A percentile compares a stretch with the other conserved stretches of the same genome.
These are phyloP conservation scores for Hortaea werneckii DNA, from an alignment of 2,329 filamentous ascomycete genomes.

Conservation along the genomic window DNA sequence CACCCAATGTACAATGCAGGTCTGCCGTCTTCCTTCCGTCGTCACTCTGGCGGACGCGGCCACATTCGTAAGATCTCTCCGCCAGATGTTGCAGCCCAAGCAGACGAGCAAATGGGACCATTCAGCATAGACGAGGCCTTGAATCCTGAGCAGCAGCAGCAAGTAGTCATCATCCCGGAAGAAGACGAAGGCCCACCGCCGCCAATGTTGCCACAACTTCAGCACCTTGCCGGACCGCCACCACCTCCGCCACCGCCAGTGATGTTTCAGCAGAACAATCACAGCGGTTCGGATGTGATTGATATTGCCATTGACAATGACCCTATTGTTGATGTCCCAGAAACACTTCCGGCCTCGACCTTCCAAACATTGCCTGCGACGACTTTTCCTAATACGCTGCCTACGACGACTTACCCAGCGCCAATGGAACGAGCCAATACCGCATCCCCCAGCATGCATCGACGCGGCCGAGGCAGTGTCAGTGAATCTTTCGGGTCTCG, in stretches of 20 bases:
- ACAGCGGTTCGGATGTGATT: constrained; percentile 23
- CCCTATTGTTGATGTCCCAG: constrained; percentile 3
- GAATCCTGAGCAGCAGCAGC: constrained; percentile 33
- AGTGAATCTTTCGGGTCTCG: constrained; percentile 48
- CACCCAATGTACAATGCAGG: constrained; percentile 28
- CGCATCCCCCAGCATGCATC: constrained; percentile 33
- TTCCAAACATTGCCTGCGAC: constrained; percentile 16
- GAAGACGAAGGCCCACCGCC: constrained; percentile 30
- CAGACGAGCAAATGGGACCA: constrained; percentile 8
- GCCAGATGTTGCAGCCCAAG: constrained; percentile 21
- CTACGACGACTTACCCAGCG: constrained; percentile 6
- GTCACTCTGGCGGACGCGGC: constrained; percentile 27
- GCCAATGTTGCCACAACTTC: constrained; percentile 47
- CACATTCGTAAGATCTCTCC: constrained; percentile 36
- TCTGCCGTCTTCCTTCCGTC: constrained; percentile 22
- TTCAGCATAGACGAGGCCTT: constrained; percentile 46
- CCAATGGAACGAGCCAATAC: constrained; percentile 23
- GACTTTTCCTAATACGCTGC: constrained; percentile 3
- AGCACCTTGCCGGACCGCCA: constrained; percentile 48
- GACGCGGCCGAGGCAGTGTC: constrained; percentile 47
- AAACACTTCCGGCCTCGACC: constrained; percentile 7
- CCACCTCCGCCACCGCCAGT: constrained; percentile 29
- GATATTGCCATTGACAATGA: constrained; percentile 38
- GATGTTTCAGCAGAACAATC: constrained; percentile 20
- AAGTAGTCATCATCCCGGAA: constrained; percentile 33